Conservation (phyloP, 1,284 basidiomycete species). For the Ceratobasidium sp. region DNA sequence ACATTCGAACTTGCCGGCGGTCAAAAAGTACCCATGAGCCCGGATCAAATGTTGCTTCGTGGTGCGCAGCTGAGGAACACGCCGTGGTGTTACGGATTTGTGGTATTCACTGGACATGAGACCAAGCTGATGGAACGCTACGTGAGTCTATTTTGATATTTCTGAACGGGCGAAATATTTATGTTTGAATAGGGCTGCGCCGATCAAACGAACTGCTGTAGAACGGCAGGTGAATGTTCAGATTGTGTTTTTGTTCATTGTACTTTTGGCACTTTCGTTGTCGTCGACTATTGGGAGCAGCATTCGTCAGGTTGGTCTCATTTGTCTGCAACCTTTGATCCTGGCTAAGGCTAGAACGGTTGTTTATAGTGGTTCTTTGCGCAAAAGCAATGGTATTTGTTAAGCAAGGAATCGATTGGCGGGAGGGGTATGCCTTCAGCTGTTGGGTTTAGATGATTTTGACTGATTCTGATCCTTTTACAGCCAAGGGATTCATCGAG, state of each 20-base stretch:
- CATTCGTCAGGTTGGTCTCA: slow-evolving; percentile 66
- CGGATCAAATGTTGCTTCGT: slow-evolving; percentile 92
- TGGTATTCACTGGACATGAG: slow-evolving; percentile 97
- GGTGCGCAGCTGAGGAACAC: slow-evolving; percentile 98
- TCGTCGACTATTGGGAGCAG: slow-evolving; percentile 93
- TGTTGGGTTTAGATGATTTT: neutral
- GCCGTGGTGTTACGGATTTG: slow-evolving; percentile 95
- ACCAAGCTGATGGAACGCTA: slow-evolving; percentile 95
- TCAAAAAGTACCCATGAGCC: slow-evolving; percentile 83
- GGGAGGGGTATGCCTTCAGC: slow-evolving; percentile 52
- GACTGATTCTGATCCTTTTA: slow-evolving; percentile 29
- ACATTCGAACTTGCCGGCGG: slow-evolving; percentile 65
- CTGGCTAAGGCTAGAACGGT: neutral
- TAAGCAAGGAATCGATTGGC: slow-evolving; percentile 48
- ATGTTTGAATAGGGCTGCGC: slow-evolving; percentile 70
- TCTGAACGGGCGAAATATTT: neutral
- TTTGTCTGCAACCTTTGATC: slow-evolving; percentile 43
- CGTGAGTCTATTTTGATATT: slow-evolving; percentile 61
- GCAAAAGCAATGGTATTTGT: slow-evolving; percentile 83
- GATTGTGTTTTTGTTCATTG: slow-evolving; percentile 93
- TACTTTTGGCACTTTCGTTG: slow-evolving; percentile 86
- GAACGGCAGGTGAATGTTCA: slow-evolving; percentile 96
- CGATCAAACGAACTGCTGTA: slow-evolving; percentile 95
- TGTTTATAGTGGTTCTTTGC: slow-evolving; percentile 85
- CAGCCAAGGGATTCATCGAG: slow-evolving; percentile 82